phyloP scores from a whole-genome alignment of 2,329 filamentous ascomycete species.

The Phaeosphaeriaceae sp. region DNA sequence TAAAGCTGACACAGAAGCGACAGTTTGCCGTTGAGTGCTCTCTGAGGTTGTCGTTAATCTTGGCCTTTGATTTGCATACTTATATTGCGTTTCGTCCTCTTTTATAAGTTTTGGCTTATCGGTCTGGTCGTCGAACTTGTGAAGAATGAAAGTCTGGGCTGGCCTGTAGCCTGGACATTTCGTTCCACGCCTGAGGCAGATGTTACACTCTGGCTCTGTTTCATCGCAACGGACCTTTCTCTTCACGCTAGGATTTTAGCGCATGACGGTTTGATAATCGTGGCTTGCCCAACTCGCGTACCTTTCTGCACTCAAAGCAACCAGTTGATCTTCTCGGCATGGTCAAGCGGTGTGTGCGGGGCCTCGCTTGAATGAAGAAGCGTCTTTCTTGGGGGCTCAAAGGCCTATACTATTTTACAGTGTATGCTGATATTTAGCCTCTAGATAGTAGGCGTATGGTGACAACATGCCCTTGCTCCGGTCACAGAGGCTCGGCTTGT shows the following conservation, averaged over 20 bases:
- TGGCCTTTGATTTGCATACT: constrained; percentile 34
- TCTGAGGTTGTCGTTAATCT: constrained; percentile 6
- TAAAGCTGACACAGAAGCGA: constrained; percentile 18
- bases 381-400: not conserved
- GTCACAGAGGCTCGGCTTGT: not conserved
- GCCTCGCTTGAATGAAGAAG: constrained; percentile 9
- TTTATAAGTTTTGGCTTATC: constrained; percentile 40
- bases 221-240: constrained; percentile 48
- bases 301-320: constrained; percentile 47
- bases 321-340: constrained; percentile 47
- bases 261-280: constrained; percentile 8
- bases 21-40: constrained; percentile 5
- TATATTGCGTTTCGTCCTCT: constrained; percentile 45
- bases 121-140: constrained; percentile 38
- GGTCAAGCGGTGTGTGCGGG: constrained; percentile 14
- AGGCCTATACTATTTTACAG: not conserved
- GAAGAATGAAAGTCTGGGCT: constrained; percentile 43
- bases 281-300: constrained; percentile 16
- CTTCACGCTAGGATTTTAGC: constrained; percentile 12
- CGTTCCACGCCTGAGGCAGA: constrained; percentile 40
- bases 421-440: not conserved
- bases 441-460: not conserved
- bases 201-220: constrained; percentile 44
- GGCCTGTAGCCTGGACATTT: constrained; percentile 47
- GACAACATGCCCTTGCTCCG: constrained; percentile 6